Evolutionary conservation across 805 yeast genomes (phyloP).

Genomic region (Teunomyces atbi): DNA sequence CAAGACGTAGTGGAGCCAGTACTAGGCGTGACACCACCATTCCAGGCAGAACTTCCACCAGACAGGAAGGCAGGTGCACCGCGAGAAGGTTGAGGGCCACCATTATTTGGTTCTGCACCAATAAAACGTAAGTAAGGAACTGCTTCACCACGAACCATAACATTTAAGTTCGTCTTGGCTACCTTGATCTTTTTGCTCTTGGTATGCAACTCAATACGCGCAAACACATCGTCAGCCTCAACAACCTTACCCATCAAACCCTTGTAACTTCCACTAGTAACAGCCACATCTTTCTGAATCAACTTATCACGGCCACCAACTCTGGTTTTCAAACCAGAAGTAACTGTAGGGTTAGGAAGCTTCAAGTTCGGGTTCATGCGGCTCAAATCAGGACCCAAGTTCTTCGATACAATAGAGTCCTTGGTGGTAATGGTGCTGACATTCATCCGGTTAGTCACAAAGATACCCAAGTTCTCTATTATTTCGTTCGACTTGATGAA

Average conservation of each 20-base stretch:
- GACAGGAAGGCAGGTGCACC: conserved; percentile 36
- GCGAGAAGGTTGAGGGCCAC: conserved; percentile 14
- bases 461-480: conserved; percentile 86
- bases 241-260: conserved; percentile 92
- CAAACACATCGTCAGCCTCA: conserved; percentile 89
- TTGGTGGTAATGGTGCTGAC: conserved; percentile 84
- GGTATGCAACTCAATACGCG: conserved; percentile 91
- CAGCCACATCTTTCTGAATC: conserved; percentile 78
- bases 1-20: conserved; percentile 10
- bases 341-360: conserved; percentile 54
- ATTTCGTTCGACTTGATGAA: conserved; percentile 80
- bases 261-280: conserved; percentile 89
- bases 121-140: conserved; percentile 78
- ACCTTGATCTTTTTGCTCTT: conserved; percentile 86
- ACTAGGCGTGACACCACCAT: conserved; percentile 31
- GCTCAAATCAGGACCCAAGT: conserved; percentile 63
- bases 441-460: conserved; percentile 71
- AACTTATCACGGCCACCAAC: conserved; percentile 79
- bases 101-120: conserved; percentile 36
- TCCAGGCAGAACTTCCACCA: conserved; percentile 57
- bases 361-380: conserved; percentile 82
- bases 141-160: conserved; percentile 65
- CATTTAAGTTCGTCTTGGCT: conserved; percentile 73
- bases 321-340: conserved; percentile 48
- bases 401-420: conserved; percentile 60